Conservation (phyloP, 352 stramenopile genomes). For the Pythium myriotylum region DNA sequence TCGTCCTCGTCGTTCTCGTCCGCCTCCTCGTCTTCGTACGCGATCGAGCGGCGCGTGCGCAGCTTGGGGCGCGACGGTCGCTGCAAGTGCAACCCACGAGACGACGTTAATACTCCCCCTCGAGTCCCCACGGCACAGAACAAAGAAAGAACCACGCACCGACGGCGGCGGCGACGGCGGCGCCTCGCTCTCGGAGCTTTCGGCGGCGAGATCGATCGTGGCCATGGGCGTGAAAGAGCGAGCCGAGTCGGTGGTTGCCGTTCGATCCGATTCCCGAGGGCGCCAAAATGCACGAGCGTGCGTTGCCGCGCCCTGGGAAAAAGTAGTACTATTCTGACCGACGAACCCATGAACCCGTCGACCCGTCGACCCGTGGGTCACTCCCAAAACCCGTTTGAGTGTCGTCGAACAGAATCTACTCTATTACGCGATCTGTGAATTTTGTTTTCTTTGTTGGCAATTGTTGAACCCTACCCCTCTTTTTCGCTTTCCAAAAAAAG, state of each 20-base stretch:
- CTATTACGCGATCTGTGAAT: too few species aligned
- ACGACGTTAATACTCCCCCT: too few species aligned
- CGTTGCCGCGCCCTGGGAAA: slow-evolving; percentile 28
- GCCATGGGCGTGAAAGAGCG: background rate
- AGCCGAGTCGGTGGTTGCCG: background rate
- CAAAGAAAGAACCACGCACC: too few species aligned
- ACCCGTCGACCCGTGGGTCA: too few species aligned
- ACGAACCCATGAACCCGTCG: background rate
- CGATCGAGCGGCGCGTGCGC: slow-evolving; percentile 31
- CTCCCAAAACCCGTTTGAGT: too few species aligned
- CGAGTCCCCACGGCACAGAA: too few species aligned
- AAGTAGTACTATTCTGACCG: too few species aligned
- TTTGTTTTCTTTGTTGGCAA: background rate
- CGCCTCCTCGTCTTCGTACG: slow-evolving; percentile 20
- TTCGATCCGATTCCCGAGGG: slow-evolving; percentile 15
- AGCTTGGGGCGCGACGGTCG: slow-evolving; percentile 41
- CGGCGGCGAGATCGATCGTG: slow-evolving; percentile 27
- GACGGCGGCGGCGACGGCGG: slow-evolving; percentile 27
- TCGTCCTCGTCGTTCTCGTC: slow-evolving; percentile 14
- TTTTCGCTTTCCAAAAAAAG: background rate
- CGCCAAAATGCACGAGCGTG: slow-evolving; percentile 21
- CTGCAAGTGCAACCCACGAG: slow-evolving; percentile 6
- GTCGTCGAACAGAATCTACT: too few species aligned
- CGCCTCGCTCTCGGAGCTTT: slow-evolving; percentile 17
- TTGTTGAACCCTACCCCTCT: slow-evolving; percentile 2